phyloP scores from a whole-genome alignment of 163 green algal species.

The Scenedesmus sp. region DNA sequence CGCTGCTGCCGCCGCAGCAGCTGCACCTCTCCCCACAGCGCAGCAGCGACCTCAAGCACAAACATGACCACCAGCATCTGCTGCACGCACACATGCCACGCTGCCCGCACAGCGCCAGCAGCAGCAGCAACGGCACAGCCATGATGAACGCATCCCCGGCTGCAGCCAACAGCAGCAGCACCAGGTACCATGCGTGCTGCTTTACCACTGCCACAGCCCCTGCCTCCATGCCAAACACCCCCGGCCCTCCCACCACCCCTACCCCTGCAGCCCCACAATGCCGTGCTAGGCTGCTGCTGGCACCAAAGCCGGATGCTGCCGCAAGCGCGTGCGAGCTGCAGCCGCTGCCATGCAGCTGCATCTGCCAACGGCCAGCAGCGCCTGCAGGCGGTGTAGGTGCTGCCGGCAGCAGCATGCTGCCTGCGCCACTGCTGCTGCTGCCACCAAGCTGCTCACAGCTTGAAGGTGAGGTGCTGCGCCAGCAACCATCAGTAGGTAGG shows the following conservation, averaged over 20 bases:
- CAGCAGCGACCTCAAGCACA: neutral
- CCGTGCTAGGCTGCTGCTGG: neutral
- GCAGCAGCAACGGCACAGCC: slow-evolving; percentile 16
- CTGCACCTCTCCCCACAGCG: neutral
- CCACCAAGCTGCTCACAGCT: neutral
- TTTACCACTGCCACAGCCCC: neutral
- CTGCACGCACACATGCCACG: slow-evolving; percentile 29
- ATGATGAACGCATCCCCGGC: slow-evolving; percentile 42
- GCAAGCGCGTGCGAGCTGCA: neutral
- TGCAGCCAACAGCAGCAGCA: slow-evolving; percentile 20
- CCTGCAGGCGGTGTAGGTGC: neutral
- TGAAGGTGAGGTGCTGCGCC: neutral
- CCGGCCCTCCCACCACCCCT: neutral
- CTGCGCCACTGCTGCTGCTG: neutral
- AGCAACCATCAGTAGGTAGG: neutral
- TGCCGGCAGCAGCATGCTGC: neutral
- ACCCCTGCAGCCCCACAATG: neutral
- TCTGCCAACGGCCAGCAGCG: neutral
- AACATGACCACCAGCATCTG: slow-evolving; percentile 6
- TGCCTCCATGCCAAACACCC: neutral
- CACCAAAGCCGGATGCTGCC: neutral
- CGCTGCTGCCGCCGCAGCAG: slow-evolving; percentile 4
- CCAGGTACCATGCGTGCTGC: slow-evolving; percentile 21
- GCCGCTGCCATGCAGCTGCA: slow-evolving; percentile 16
- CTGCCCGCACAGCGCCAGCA: neutral